Evolutionary conservation across 2,329 filamentous ascomycete genomes (phyloP), one percentile per base, ranked within the genome.

Genomic region (Cladosporium sp.): DNA sequence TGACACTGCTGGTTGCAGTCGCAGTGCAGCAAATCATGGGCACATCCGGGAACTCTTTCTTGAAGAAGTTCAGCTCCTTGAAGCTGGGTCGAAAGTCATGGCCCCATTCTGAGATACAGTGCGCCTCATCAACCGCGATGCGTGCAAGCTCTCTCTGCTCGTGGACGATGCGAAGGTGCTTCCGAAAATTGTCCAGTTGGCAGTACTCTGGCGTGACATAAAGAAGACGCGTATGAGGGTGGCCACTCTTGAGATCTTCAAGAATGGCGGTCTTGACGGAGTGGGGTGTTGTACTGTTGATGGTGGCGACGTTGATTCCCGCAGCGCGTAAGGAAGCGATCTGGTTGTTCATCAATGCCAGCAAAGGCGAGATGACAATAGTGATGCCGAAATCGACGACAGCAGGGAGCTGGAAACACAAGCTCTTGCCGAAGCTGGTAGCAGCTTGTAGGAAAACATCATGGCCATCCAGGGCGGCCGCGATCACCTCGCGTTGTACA

Each of bases 21-120:
- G 92, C 92, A 0, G 92, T 97, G 12, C 96, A 80, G 56, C 90
- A 95, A 68, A 93, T 96, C 55, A 97, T 86, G 4, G 92, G 91
- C 0, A 96, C 88, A 50, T 87, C 80, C 0, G 90, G 88, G 57
- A 93, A 90, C 5, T 83, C 83, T 43, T 82, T 78, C 59, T 88
- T 85, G 73, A 97, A 93, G 83, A 89, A 96, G 2, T 82, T 85
- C 6, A 97, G 78, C 17, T 86, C 81, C 64, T 93, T 90, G 70
- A 96, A 97, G 51, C 90, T 88, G 30, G 85, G 88, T n/a, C 92
- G 86, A 66, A 97, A 97, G 68, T 97, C 92, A 67, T 97, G 91
- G 1, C 92, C 92, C 92, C 92, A 96, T 83, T 96, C 91, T 19
- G 89, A 95, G 59, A 97, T 95, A 68, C 92, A 97, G 68, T 97